Conservation (phyloP, 805 yeast genomes). For the Nakazawaea siamensis region DNA sequence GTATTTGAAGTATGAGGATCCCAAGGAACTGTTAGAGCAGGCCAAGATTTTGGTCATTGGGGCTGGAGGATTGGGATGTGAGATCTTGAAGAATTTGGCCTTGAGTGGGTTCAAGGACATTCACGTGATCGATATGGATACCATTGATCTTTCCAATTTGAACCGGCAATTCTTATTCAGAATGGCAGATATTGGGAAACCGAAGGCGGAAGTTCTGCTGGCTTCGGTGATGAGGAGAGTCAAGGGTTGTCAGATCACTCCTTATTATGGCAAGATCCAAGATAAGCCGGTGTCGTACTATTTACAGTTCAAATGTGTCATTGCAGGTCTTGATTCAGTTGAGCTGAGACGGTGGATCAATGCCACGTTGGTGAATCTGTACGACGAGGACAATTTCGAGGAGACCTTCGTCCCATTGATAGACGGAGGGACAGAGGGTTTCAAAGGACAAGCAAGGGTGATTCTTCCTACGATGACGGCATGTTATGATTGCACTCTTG, state of each 20-base stretch:
- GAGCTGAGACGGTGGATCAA: conserved; percentile 92
- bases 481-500: conserved; percentile 88
- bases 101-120: conserved; percentile 59
- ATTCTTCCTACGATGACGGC: conserved; percentile 80
- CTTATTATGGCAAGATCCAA: conserved; percentile 61
- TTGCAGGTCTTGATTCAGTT: conserved; percentile 85
- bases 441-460: conserved; percentile 83
- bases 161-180: conserved; percentile 73
- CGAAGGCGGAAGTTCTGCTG: conserved; percentile 64
- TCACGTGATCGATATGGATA: conserved; percentile 76
- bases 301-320: conserved; percentile 56
- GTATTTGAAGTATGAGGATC: conserved; percentile 6
- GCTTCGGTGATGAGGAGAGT: conserved; percentile 39
- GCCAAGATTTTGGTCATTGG: conserved; percentile 46
- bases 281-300: conserved; percentile 58
- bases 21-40: conserved; percentile 11
- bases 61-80: conserved; percentile 84
- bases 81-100: conserved; percentile 64
- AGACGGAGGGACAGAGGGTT: conserved; percentile 96
- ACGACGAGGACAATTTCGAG: conserved; percentile 40
- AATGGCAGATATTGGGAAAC: conserved; percentile 47
- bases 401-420: conserved; percentile 53
- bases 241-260: conserved; percentile 35
- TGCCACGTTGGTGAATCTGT: conserved; percentile 53
- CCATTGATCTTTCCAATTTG: conserved; percentile 67